These are phyloP conservation scores for Venturia carpophila DNA, from an alignment of 2,329 filamentous ascomycete genomes.

Conservation along the genomic window DNA sequence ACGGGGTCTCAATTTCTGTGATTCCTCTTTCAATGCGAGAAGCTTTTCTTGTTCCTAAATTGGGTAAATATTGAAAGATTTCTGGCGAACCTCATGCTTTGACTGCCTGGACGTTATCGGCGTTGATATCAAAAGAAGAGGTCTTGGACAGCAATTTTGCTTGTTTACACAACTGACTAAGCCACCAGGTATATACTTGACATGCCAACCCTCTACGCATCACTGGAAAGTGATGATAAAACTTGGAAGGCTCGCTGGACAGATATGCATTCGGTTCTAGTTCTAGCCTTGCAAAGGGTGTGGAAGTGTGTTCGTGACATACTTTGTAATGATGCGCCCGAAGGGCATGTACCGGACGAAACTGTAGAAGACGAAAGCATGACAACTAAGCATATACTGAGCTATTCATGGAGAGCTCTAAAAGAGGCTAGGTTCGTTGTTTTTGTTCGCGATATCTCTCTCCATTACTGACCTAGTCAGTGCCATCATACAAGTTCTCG, in stretches of 20 bases:
- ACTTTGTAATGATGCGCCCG: constrained; percentile 88
- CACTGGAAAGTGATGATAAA: neutral
- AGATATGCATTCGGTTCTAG: constrained; percentile 47
- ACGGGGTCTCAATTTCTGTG: constrained; percentile 19
- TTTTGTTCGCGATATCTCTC: neutral
- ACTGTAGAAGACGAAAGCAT: constrained; percentile 63
- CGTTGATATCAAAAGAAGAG: too few relatives aligned
- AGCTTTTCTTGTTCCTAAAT: too few relatives aligned
- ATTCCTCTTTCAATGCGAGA: neutral
- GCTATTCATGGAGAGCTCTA: constrained; percentile 90
- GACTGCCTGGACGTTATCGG: too few relatives aligned
- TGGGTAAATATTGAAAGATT: too few relatives aligned
- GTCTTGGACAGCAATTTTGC: too few relatives aligned
- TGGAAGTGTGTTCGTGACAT: constrained; percentile 71
- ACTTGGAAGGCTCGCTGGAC: constrained; percentile 24
- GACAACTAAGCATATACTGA: constrained; percentile 81
- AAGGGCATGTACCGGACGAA: constrained; percentile 75
- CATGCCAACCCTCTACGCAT: constrained; percentile 7
- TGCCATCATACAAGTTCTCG: constrained; percentile 53
- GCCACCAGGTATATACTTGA: constrained; percentile 7
- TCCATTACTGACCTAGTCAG: constrained; percentile 39
- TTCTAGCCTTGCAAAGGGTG: constrained; percentile 56
- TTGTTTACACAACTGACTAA: neutral
- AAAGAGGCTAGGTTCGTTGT: constrained; percentile 73
- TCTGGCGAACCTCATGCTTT: too few relatives aligned